These are phyloP conservation scores for Collybiopsis luxurians DNA, from an alignment of 768 basidiomycete species.

Conservation along the genomic window DNA sequence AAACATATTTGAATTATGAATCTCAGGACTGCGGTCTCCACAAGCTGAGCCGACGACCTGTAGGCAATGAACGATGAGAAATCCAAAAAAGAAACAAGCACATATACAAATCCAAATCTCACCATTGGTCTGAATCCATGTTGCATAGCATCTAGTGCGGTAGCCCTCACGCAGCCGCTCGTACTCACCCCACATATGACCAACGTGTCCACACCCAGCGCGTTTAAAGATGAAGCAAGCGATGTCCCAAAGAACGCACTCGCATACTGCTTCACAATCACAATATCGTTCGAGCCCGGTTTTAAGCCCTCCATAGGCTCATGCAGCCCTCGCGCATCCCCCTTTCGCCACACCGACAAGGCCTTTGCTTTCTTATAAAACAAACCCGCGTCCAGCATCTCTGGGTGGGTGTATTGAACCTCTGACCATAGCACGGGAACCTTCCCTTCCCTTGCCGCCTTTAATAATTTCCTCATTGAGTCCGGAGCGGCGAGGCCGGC, in stretches of 20 bases:
- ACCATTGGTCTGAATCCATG: slow-evolving; percentile 13
- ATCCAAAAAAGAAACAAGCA: too few relatives aligned
- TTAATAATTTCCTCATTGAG: slow-evolving; percentile 10
- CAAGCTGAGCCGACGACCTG: slow-evolving; percentile 12
- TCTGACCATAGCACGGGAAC: neutral
- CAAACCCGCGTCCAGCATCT: neutral
- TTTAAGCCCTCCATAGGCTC: neutral
- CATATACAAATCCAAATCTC: neutral
- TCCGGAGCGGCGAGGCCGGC: neutral
- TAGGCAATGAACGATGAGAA: neutral
- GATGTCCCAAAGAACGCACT: slow-evolving; percentile 13
- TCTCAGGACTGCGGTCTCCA: slow-evolving; percentile 11
- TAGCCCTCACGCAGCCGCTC: slow-evolving; percentile 12
- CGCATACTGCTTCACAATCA: slow-evolving; percentile 10
- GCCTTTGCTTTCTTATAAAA: slow-evolving; percentile 3
- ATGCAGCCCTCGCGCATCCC: neutral
- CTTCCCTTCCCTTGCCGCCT: neutral
- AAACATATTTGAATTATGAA: slow-evolving; percentile 12
- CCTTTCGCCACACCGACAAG: neutral
- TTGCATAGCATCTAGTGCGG: slow-evolving; percentile 12
- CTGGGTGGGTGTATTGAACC: slow-evolving; percentile 1
- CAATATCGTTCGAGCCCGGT: neutral
- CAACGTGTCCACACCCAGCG: slow-evolving; percentile 9
- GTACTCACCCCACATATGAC: slow-evolving; percentile 13
- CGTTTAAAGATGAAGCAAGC: neutral